phyloP scores from a whole-genome alignment of 148 eudicot species.

The Spergularia bocconei region DNA sequence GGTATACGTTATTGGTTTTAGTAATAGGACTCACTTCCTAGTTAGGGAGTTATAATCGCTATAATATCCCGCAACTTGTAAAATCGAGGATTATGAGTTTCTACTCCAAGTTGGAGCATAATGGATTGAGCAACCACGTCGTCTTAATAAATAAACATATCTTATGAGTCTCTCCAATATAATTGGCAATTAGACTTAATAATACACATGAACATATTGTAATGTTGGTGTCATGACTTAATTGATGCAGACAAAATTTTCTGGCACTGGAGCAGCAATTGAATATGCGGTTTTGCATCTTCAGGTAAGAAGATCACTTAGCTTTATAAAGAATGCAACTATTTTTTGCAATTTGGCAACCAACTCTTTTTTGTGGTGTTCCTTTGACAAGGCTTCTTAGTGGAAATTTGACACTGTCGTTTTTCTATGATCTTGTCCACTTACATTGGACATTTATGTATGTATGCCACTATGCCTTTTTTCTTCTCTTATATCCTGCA shows the following conservation, averaged over 20 bases:
- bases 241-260: slow-evolving; percentile 53
- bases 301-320: slow-evolving; percentile 38
- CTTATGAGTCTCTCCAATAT: neutral
- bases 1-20: no score
- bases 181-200: neutral
- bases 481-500: no score
- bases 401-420: slow-evolving; percentile 17
- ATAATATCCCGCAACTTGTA: no score
- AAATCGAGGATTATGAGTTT: no score
- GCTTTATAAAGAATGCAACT: no score
- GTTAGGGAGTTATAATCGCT: no score
- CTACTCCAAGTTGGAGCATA: no score
- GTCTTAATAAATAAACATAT: no score
- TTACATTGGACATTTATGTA: neutral
- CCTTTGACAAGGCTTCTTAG: slow-evolving; percentile 4
- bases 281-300: slow-evolving; percentile 84
- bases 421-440: slow-evolving; percentile 9
- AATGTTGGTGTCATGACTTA: neutral
- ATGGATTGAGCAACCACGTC: no score
- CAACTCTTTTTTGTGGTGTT: slow-evolving; percentile 10
- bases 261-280: slow-evolving; percentile 80
- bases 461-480: no score
- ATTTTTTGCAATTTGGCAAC: neutral
- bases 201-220: no score
- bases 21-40: neutral